Percentiles rank a stretch among this genome's conserved stretches.
phyloP scores from a whole-genome alignment of 257 asterid species.

The Pogostemon cablin region DNA sequence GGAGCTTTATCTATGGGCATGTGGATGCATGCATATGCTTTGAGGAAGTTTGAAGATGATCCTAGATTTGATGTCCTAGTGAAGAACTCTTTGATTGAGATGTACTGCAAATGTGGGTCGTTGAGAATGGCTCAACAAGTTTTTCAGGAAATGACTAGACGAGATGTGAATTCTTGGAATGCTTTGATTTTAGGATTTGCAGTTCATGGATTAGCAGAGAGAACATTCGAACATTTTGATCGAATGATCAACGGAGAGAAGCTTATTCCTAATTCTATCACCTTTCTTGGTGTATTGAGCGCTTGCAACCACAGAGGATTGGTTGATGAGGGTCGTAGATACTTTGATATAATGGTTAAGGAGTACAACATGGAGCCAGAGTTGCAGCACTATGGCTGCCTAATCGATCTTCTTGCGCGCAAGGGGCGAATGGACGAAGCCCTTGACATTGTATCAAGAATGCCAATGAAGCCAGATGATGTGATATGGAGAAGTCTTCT shows the following conservation, averaged over 20 bases:
- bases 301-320: slow-evolving; percentile 80
- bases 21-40: slow-evolving; percentile 69
- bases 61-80: slow-evolving; percentile 47
- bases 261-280: slow-evolving; percentile 61
- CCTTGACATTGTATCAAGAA: slow-evolving; percentile 54
- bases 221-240: slow-evolving; percentile 47
- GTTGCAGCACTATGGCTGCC: slow-evolving; percentile 84
- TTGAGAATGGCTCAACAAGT: slow-evolving; percentile 61
- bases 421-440: slow-evolving; percentile 64
- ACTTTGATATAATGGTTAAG: slow-evolving; percentile 54
- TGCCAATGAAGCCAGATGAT: slow-evolving; percentile 78
- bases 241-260: slow-evolving; percentile 53
- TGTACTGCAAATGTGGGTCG: slow-evolving; percentile 86
- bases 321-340: slow-evolving; percentile 55
- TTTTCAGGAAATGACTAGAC: slow-evolving; percentile 51
- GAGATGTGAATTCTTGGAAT: slow-evolving; percentile 79
- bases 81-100: slow-evolving; percentile 63
- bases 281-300: slow-evolving; percentile 68
- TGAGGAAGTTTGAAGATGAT: slow-evolving; percentile 41
- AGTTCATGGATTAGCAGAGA: slow-evolving; percentile 64
- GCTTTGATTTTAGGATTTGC: slow-evolving; percentile 65
- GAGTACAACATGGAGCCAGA: slow-evolving; percentile 57
- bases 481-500: slow-evolving; percentile 84
- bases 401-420: slow-evolving; percentile 70
- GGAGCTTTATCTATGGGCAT: slow-evolving; percentile 75